Evolutionary conservation across 2,329 filamentous ascomycete genomes (phyloP).

Genomic region (Scedosporium dehoogii): DNA sequence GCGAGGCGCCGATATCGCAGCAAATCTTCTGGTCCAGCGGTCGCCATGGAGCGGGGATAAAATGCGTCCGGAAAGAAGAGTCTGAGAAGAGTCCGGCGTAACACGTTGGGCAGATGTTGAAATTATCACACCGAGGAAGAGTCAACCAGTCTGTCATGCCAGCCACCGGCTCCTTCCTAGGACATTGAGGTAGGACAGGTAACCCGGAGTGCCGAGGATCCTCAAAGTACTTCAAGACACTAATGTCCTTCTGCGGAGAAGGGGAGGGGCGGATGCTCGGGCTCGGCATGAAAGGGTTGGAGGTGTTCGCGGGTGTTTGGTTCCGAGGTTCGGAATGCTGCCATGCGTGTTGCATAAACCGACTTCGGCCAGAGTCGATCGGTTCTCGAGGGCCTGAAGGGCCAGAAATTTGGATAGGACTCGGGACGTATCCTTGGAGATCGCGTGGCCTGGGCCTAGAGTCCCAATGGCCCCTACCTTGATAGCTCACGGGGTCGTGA

Average conservation of each 20-base stretch:
- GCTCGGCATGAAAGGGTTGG: background rate
- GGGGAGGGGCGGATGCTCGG: background rate
- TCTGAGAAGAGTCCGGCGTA: conserved; percentile 59
- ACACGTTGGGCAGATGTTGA: conserved; percentile 78
- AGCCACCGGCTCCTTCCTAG: conserved; percentile 49
- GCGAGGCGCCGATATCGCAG: conserved; percentile 68
- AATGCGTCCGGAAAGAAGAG: conserved; percentile 57
- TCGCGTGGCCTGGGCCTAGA: conserved; percentile 15
- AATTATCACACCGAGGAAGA: conserved; percentile 56
- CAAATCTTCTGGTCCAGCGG: conserved; percentile 42
- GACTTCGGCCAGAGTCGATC: conserved; percentile 13
- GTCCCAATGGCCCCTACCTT: conserved; percentile 7
- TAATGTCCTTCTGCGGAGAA: background rate
- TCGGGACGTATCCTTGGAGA: conserved; percentile 9
- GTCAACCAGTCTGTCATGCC: conserved; percentile 74
- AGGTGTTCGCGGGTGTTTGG: background rate
- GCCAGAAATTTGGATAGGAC: conserved; percentile 12
- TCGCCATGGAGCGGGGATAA: conserved; percentile 34
- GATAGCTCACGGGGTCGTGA: conserved; percentile 9
- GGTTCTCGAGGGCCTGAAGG: conserved; percentile 11
- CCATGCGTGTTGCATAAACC: background rate
- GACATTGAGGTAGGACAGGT: conserved; percentile 53
- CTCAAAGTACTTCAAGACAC: conserved; percentile 41
- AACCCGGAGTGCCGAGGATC: conserved; percentile 33
- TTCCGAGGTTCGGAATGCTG: conserved; percentile 1